phyloP scores from a whole-genome alignment of 176 grass and related monocot genomes.

The Canna indica region DNA sequence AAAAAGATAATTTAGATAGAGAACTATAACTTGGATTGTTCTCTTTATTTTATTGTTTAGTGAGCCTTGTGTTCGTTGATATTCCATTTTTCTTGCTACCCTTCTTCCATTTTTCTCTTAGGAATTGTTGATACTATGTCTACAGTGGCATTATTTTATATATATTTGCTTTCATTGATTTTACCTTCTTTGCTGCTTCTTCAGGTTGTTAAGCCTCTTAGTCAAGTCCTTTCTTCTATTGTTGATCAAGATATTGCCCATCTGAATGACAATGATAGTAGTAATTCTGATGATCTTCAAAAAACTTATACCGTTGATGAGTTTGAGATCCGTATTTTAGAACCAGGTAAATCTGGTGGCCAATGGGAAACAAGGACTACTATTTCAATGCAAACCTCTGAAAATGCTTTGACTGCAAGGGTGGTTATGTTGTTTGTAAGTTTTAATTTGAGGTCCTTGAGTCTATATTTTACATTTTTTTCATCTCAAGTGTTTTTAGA shows the following conservation, averaged over 20 bases:
- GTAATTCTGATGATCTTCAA: constrained; percentile 60
- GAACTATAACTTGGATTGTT: not conserved
- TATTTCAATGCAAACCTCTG: constrained; percentile 78
- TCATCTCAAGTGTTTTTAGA: not conserved
- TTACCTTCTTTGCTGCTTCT: constrained; percentile 24
- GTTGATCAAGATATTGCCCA: constrained; percentile 62
- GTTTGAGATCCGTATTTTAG: constrained; percentile 84
- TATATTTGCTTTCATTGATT: constrained; percentile 10
- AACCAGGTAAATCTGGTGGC: constrained; percentile 55
- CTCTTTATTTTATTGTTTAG: not conserved
- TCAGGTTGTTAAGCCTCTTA: constrained; percentile 62
- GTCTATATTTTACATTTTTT: not conserved
- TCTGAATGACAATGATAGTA: constrained; percentile 49
- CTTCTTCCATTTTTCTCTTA: no score
- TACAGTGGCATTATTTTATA: not conserved
- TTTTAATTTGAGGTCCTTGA: constrained; percentile 2
- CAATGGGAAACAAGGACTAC: constrained; percentile 57
- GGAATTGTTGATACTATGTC: not conserved
- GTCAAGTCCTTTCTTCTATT: constrained; percentile 69
- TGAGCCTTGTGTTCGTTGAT: not conserved
- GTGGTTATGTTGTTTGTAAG: constrained; percentile 77
- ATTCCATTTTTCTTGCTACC: not conserved
- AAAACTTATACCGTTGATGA: constrained; percentile 76
- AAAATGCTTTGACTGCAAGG: constrained; percentile 85
- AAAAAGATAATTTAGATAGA: not conserved